Conservation (phyloP, 2,329 filamentous ascomycete genomes). For the Cladophialophora immunda region DNA sequence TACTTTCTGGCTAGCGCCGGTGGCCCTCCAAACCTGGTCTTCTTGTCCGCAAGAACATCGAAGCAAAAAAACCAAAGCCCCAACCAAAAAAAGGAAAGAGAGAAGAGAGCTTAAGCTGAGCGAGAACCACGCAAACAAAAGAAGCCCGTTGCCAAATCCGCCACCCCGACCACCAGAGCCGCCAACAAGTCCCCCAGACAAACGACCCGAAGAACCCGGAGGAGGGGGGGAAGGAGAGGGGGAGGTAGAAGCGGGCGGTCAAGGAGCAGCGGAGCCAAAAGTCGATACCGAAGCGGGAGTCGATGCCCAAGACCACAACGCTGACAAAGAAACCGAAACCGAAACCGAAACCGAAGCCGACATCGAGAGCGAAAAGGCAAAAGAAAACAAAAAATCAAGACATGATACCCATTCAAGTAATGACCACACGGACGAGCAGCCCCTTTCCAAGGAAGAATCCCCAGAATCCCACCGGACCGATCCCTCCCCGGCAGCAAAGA, state of each 20-base stretch:
- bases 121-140: conserved; percentile 19
- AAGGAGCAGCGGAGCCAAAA: not conserved
- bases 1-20: not conserved
- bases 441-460: too few species aligned
- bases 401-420: too few species aligned
- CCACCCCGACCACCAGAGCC: conserved; percentile 25
- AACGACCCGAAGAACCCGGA: conserved; percentile 6
- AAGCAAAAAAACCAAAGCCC: not conserved
- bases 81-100: not conserved
- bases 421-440: too few species aligned
- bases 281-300: not conserved
- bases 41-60: not conserved
- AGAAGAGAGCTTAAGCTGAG: conserved; percentile 32
- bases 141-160: conserved; percentile 16
- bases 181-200: conserved; percentile 31
- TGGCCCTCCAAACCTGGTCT: not conserved
- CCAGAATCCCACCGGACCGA: not conserved
- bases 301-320: not conserved
- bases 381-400: too few species aligned
- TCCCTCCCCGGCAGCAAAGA: not conserved
- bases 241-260: not conserved
- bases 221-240: not conserved
- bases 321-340: not conserved
- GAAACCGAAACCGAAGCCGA: not conserved
- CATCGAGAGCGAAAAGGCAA: too few species aligned